Evolutionary conservation across 2,329 filamentous ascomycete genomes (phyloP).

Genomic region (Lachnellula cervina): DNA sequence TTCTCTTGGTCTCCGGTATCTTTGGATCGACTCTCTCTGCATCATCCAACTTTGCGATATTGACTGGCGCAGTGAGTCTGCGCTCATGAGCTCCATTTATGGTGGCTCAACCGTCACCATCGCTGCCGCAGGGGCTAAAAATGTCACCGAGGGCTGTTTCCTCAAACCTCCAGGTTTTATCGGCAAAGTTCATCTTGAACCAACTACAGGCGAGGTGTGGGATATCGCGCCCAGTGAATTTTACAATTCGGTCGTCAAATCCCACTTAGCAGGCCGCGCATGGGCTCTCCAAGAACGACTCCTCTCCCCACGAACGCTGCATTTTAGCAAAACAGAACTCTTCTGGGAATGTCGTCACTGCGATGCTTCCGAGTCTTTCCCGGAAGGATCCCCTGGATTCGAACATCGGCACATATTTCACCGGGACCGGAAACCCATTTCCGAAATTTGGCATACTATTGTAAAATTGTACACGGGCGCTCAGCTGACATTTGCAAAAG

Average conservation of each 20-base stretch:
- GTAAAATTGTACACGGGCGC: constrained; percentile 3
- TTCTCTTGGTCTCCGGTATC: constrained; percentile 11
- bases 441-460: constrained; percentile 3
- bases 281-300: constrained; percentile 19
- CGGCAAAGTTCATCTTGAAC: background rate
- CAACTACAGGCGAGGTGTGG: background rate
- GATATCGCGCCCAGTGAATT: background rate
- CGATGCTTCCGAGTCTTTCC: constrained; percentile 7
- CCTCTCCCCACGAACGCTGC: constrained; percentile 13
- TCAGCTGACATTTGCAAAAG: constrained; percentile 3
- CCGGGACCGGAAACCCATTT: constrained; percentile 1
- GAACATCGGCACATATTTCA: background rate
- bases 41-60: constrained; percentile 11
- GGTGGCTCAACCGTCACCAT: constrained; percentile 11
- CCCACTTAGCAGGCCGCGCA: constrained; percentile 8
- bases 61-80: constrained; percentile 16
- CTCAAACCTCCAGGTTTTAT: background rate
- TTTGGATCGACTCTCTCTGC: constrained; percentile 21
- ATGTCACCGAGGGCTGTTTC: constrained; percentile 11
- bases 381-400: constrained; percentile 1
- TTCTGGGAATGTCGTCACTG: constrained; percentile 18
- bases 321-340: constrained; percentile 13
- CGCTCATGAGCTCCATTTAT: constrained; percentile 12
- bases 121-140: constrained; percentile 7
- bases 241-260: background rate